Percentiles rank a stretch among this genome's conserved stretches.
Conservation (phyloP, 23 red algal genomes). For the Gracilariopsis chorda region DNA sequence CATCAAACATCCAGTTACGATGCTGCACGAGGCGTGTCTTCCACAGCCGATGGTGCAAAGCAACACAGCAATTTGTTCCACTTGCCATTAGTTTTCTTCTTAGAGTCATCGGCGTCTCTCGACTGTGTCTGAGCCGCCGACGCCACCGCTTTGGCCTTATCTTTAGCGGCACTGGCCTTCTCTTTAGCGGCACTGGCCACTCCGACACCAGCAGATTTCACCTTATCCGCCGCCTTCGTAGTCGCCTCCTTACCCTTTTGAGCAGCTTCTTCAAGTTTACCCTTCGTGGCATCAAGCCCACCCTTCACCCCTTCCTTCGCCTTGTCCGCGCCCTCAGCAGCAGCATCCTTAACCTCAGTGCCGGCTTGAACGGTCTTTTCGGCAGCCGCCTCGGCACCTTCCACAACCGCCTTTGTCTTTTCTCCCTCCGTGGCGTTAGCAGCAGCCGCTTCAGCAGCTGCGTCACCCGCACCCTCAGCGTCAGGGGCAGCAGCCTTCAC, state of each 20-base stretch:
- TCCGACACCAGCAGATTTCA: not conserved
- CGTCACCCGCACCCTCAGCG: not conserved
- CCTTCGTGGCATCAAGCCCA: not conserved
- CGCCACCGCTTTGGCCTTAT: not conserved
- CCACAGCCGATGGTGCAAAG: not conserved
- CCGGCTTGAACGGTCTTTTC: not conserved
- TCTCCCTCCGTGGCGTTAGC: not conserved
- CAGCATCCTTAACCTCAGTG: not conserved
- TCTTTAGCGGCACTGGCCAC: not conserved
- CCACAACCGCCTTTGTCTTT: not conserved
- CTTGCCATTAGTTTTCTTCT: conserved; percentile 6
- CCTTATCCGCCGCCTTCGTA: not conserved
- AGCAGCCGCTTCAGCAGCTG: not conserved
- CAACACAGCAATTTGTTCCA: conserved; percentile 21
- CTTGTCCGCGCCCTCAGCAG: not conserved
- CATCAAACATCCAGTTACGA: not conserved
- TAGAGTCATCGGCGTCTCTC: not conserved
- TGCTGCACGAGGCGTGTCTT: not conserved
- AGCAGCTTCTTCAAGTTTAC: not conserved
- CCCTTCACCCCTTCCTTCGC: not conserved
- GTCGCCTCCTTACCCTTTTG: not conserved
- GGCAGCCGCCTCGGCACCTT: not conserved
- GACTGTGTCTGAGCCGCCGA: not conserved
- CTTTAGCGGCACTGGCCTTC: not conserved
- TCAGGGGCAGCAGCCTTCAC: not conserved